Percentiles rank a stretch among this genome's conserved stretches.
These are phyloP conservation scores for Colletotrichum sublineola DNA, from an alignment of 2,329 filamentous ascomycete species.

Conservation along the genomic window DNA sequence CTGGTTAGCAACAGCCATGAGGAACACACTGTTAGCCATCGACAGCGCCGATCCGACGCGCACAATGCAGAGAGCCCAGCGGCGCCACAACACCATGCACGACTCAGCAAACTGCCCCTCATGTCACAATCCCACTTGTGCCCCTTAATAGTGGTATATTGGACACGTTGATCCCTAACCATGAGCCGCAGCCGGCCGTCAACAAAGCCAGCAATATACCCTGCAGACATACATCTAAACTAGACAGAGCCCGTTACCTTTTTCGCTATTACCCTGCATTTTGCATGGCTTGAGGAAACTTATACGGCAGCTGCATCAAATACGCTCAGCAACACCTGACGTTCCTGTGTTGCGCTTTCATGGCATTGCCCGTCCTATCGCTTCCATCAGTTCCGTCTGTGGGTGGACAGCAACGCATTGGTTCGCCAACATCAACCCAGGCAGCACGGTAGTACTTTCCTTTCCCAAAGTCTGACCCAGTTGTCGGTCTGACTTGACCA, in stretches of 20 bases:
- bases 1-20: background rate
- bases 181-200: background rate
- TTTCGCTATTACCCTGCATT: conserved; percentile 6
- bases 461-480: background rate
- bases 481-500: background rate
- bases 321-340: background rate
- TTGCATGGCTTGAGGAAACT: background rate
- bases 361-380: background rate
- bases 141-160: conserved; percentile 32
- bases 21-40: background rate
- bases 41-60: conserved; percentile 1
- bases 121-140: conserved; percentile 25
- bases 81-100: conserved; percentile 19
- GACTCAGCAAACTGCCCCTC: conserved; percentile 26
- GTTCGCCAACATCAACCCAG: background rate
- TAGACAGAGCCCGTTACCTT: background rate
- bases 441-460: background rate
- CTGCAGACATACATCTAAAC: background rate
- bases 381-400: background rate
- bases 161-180: conserved; percentile 15
- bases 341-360: background rate
- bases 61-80: conserved; percentile 4
- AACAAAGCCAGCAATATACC: conserved; percentile 1
- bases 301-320: background rate
- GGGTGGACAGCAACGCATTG: background rate